Evolutionary conservation across 306 rosid genomes (phyloP), one percentile per base, ranked within the genome.

Genomic region (Rubus parviflorus): DNA sequence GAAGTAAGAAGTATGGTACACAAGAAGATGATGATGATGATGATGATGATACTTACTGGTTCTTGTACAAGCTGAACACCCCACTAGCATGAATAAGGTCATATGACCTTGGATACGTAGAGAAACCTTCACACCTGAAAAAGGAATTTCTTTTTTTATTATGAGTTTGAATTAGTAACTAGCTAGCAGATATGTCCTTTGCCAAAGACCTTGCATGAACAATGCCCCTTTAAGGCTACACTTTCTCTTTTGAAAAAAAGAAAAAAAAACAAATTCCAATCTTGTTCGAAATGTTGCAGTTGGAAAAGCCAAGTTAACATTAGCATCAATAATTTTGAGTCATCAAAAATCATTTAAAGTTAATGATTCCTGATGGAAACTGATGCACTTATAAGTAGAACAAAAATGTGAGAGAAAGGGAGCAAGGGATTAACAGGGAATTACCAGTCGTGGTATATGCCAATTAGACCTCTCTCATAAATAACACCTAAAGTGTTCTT

Each of bases 51-150:
- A 76, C 96, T 92, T 89, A 92, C 97, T 42, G 83, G 83, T 83
- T 80, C 84, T 83, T 76, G 85, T 91, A 96, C 89, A 96, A 72
- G 85, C 91, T 87, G 83, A 92, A 96, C 75, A 92, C 86, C 30
- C 85, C 93, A 83, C 77, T 88, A 61, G 91, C 96, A 80, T 96
- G 99, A 76, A 96, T 89, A 54, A 96, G 80, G 85, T 96, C 99
- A 60, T 92, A 91, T n/a, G 97, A 89, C 87, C 98, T 96, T 46
- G 97, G 99, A 85, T 96, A 92, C 37, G 99, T 96, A 60, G 99
- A 96, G 86, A 96, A 92, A 85, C 99, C 98, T 85, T 96, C 99
- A 80, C 99, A 91, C 99, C 99, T 96, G 87, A 77, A 70, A 69
- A 45, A 57, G 41, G 62, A 43, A 60, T 43, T 58, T 42, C 35